phyloP scores from a whole-genome alignment of 2,329 filamentous ascomycete species.

The Blastomyces emzantsi region DNA sequence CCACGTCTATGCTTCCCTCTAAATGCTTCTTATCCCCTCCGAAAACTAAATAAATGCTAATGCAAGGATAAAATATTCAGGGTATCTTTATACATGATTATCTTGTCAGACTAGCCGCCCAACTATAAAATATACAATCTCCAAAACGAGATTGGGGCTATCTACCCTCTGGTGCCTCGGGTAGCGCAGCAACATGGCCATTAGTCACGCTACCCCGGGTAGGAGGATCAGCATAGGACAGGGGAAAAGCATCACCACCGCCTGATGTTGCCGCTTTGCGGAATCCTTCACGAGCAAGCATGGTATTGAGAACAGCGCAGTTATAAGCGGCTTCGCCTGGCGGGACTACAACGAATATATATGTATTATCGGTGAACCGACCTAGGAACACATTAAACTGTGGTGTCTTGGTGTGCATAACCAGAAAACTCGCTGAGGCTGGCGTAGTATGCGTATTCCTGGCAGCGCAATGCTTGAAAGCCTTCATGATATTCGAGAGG shows the following conservation, averaged over 20 bases:
- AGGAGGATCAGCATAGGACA: conserved; percentile 26
- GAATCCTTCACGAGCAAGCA: conserved; percentile 77
- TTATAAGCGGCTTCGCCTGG: conserved; percentile 90
- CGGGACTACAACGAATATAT: conserved; percentile 83
- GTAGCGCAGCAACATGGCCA: conserved; percentile 2
- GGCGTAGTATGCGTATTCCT: conserved; percentile 39
- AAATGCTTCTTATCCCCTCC: not conserved
- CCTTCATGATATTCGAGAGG: conserved; percentile 95
- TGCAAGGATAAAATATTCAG: not conserved
- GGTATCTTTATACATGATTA: conserved; percentile 4
- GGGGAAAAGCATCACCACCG: conserved; percentile 35
- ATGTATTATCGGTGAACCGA: conserved; percentile 95
- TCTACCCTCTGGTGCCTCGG: conserved; percentile 1
- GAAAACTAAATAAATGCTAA: not conserved
- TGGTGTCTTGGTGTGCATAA: conserved; percentile 44
- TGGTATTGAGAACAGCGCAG: conserved; percentile 78
- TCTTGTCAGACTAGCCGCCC: not conserved
- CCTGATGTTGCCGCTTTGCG: conserved; percentile 47
- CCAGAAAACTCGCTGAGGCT: conserved; percentile 35
- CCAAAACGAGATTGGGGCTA: not conserved
- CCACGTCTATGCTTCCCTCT: not conserved
- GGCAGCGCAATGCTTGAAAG: conserved; percentile 75
- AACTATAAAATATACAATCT: not conserved
- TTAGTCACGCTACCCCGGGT: conserved; percentile 4
- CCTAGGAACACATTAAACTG: conserved; percentile 88